Percentiles rank a stretch among this genome's conserved stretches.
phyloP scores from a whole-genome alignment of 208 protist genomes.

The Crithidia sp. region DNA sequence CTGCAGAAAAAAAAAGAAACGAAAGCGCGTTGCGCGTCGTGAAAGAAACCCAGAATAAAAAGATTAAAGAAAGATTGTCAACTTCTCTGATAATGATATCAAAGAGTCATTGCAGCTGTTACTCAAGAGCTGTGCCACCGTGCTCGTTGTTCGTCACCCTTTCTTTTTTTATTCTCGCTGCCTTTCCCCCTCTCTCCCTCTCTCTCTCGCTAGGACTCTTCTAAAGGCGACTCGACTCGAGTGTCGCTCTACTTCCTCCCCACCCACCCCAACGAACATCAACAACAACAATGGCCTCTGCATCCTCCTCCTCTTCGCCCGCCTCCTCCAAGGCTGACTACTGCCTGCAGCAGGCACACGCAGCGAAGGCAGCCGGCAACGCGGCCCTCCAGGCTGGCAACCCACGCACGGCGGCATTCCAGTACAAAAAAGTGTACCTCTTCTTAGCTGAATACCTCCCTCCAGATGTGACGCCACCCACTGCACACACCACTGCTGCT shows the following conservation, averaged over 20 bases:
- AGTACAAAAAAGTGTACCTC: slow-evolving; percentile 78
- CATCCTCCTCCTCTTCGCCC: not conserved
- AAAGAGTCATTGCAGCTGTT: no score
- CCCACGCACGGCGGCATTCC: slow-evolving; percentile 51
- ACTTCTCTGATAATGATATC: no score
- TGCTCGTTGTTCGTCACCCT: not conserved
- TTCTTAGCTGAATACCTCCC: slow-evolving; percentile 68
- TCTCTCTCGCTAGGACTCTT: not conserved
- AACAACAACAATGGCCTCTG: not conserved
- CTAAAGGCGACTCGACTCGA: no score
- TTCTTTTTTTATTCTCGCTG: slow-evolving; percentile 1
- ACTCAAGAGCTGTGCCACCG: no score
- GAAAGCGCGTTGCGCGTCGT: not conserved
- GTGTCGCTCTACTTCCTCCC: no score
- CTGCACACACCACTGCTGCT: not conserved
- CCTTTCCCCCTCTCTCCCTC: not conserved
- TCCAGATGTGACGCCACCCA: not conserved
- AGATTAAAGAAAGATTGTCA: not conserved
- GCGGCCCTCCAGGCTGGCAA: slow-evolving; percentile 44
- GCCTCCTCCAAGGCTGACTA: slow-evolving; percentile 13
- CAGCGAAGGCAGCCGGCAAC: slow-evolving; percentile 65
- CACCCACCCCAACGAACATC: no score
- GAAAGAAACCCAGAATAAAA: not conserved
- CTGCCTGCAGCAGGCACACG: slow-evolving; percentile 34
- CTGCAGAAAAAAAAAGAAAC: not conserved